A percentile compares a stretch with the other conserved stretches of the same genome.
These are phyloP conservation scores for Podila epigama DNA, from an alignment of 192 early-diverging fungal species.

Conservation along the genomic window DNA sequence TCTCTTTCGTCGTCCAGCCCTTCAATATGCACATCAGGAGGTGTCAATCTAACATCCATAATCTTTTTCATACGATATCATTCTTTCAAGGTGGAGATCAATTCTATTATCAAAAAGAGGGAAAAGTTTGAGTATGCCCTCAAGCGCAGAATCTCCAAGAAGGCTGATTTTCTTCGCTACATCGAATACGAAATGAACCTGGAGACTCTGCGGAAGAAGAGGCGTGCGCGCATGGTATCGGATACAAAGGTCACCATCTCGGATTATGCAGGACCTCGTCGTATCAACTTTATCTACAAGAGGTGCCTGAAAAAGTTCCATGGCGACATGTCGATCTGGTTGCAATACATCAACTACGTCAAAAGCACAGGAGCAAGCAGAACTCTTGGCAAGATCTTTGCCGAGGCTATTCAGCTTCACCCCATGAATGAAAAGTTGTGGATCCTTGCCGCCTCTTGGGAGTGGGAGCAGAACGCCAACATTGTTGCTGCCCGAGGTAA, in stretches of 20 bases:
- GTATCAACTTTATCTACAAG: constrained; percentile 84
- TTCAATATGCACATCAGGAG: too few relatives aligned
- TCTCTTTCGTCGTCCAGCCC: not conserved
- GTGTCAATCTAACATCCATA: too few relatives aligned
- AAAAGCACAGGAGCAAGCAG: constrained; percentile 60
- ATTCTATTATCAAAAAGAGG: constrained; percentile 85
- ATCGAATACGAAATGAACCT: constrained; percentile 97
- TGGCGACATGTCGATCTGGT: constrained; percentile 85
- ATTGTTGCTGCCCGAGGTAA: constrained; percentile 77
- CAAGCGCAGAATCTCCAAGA: constrained; percentile 74
- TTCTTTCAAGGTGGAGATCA: constrained; percentile 85
- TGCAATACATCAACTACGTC: constrained; percentile 91
- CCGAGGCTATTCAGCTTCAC: constrained; percentile 84
- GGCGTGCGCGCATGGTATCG: constrained; percentile 72
- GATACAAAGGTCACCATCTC: constrained; percentile 61
- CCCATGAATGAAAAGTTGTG: constrained; percentile 85
- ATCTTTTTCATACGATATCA: too few relatives aligned
- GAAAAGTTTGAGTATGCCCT: constrained; percentile 90
- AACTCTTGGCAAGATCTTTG: constrained; percentile 78
- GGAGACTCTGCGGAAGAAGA: constrained; percentile 80
- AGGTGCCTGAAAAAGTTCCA: constrained; percentile 79
- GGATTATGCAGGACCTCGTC: constrained; percentile 76
- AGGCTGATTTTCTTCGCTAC: constrained; percentile 88
- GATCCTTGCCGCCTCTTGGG: constrained; percentile 91
- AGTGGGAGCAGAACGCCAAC: constrained; percentile 86